Evolutionary conservation across 1,284 basidiomycete genomes (phyloP), one percentile per base, ranked within the genome.

Genomic region (Cutaneotrichosporon mucoides): DNA sequence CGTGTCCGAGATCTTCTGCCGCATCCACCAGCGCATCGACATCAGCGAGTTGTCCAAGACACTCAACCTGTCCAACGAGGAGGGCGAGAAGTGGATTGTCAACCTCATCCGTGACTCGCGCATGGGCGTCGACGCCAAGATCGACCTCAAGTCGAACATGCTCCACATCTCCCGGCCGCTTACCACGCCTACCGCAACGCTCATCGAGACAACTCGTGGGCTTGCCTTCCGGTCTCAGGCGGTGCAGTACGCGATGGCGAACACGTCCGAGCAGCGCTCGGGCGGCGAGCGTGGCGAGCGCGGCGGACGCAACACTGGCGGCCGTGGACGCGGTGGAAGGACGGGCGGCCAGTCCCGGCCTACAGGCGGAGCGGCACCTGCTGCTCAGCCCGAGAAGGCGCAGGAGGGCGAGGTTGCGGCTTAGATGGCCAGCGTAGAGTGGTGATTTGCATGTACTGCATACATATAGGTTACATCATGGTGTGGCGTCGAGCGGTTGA

Each of bases 81-180:
- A 98, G 72, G 96, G 95, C 59, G 95, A 98, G 76, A 96, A 96
- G 77, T 99, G 95, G 95, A 95, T 99, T 66, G 95, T 97, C 70
- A 97, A 96, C 82, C 87, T 98, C 60, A 95, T 98, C 70, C 86
- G 93, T 52, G 96, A 98, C 78, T 96, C 94, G 34, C 86, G 92
- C 57, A 92, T 96, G 85, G 92, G 90, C 24, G 88, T 90, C 3
- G 90, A 99, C 71, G 92, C 92, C 58, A 97, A 96, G 82, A 97
- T 98, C 67, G 94, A 98, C 78, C 84, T 97, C 45, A 55, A 55
- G 55, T 64, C 49, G 90, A 95, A 97, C 75, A 89, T 95, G 72
- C 95, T 98, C 69, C 88, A 94, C 79, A 97, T 98, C 78, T 88
- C 92, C 77, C 86, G 92, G 41, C 89, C 92, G 11, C 86, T 90